Percentiles rank a stretch among this genome's conserved stretches.
These are phyloP conservation scores for Zoysia matrella DNA, from an alignment of 202 grass and related monocot genomes.

Conservation along the genomic window DNA sequence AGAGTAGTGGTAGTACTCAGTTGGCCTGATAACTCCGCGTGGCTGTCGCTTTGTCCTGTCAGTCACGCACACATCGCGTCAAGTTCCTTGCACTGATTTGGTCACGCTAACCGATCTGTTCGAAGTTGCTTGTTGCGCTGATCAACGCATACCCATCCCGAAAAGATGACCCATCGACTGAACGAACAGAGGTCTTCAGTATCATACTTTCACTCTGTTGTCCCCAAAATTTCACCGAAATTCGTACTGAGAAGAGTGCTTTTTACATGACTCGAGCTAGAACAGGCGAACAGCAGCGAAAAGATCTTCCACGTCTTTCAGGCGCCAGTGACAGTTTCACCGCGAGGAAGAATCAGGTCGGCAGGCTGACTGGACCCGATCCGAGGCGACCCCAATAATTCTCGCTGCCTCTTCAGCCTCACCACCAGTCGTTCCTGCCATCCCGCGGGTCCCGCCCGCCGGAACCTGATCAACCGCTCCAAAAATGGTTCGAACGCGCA, in stretches of 20 bases:
- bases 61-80: not conserved
- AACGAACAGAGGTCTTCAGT: too few relatives aligned
- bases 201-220: not conserved
- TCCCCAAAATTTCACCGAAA: too few relatives aligned
- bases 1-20: too few relatives aligned
- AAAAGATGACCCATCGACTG: not conserved
- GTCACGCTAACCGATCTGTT: not conserved
- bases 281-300: too few relatives aligned
- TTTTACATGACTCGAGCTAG: too few relatives aligned
- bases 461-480: too few relatives aligned
- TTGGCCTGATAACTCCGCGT: too few relatives aligned
- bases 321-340: not conserved
- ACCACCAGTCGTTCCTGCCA: slow-evolving; percentile 24
- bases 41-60: not conserved
- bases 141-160: not conserved
- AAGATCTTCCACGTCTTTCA: too few relatives aligned
- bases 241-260: not conserved
- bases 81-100: not conserved
- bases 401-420: not conserved
- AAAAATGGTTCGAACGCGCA: too few relatives aligned
- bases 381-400: slow-evolving; percentile 43
- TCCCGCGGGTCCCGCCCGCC: not conserved
- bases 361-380: not conserved
- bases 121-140: not conserved
- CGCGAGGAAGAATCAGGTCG: not conserved